Percentiles rank a stretch among this genome's conserved stretches.
These are phyloP conservation scores for Phyllachora maydis DNA, from an alignment of 2,329 filamentous ascomycete species.

Conservation along the genomic window DNA sequence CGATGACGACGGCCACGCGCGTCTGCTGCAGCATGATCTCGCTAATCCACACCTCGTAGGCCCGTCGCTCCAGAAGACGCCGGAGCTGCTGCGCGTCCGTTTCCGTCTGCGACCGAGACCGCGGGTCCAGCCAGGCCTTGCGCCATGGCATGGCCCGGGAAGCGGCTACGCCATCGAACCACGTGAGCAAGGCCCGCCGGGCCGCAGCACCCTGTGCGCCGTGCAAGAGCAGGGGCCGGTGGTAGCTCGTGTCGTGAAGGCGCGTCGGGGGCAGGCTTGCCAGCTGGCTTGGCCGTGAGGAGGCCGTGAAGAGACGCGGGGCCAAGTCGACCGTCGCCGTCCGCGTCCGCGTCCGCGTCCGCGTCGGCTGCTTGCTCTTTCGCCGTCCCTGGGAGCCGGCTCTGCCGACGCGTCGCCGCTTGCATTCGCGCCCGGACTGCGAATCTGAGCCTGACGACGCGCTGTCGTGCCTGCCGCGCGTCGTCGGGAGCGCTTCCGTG, in stretches of 20 bases:
- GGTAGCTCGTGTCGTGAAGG: slow-evolving; percentile 20
- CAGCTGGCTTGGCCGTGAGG: too few species aligned
- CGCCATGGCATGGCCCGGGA: slow-evolving; percentile 37
- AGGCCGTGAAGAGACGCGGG: too few species aligned
- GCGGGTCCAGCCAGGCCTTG: slow-evolving; percentile 32
- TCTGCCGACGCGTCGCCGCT: too few species aligned
- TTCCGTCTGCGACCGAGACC: too few species aligned
- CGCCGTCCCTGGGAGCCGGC: too few species aligned
- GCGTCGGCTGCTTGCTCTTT: too few species aligned
- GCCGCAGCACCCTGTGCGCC: slow-evolving; percentile 9
- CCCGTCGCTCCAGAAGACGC: slow-evolving; percentile 25
- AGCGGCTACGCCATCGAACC: slow-evolving; percentile 27
- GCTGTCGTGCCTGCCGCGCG: too few species aligned
- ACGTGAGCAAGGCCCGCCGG: slow-evolving; percentile 20
- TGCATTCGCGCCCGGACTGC: too few species aligned
- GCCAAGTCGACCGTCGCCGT: too few species aligned
- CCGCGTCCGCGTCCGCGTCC: too few species aligned
- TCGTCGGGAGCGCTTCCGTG: too few species aligned
- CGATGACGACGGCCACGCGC: slow-evolving; percentile 37
- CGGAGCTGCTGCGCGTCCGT: slow-evolving; percentile 14
- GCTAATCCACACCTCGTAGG: slow-evolving; percentile 46
- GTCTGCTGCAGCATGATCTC: slow-evolving; percentile 51
- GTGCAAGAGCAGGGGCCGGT: slow-evolving; percentile 25
- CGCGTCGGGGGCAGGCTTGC: slow-evolving; percentile 1
- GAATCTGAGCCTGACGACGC: too few species aligned